Evolutionary conservation across 2,329 filamentous ascomycete genomes (phyloP), one percentile per base, ranked within the genome.

Genomic region (Boeremia lycopersici): DNA sequence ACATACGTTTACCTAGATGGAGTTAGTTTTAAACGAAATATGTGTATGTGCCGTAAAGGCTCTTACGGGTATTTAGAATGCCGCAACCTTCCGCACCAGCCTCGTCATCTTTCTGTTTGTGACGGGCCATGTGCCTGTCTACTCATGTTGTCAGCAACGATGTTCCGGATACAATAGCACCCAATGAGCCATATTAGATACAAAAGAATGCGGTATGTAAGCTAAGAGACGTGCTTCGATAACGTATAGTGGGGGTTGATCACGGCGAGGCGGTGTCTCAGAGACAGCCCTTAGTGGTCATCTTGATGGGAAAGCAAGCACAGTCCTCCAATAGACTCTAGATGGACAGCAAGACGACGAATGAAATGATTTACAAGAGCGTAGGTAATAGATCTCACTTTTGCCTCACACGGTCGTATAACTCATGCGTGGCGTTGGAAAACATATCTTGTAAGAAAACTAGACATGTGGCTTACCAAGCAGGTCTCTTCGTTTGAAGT

Each of bases 401-500:
- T 38, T 36, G 31, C 13, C 36, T 38, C 13, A 10, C 15, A 48
- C 12, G n/a, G 30, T 6, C 11, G 8, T 5, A 29, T 9, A 40
- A 4, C 40, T 35, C n/a, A 26, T 44, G 43, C 6, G 25, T 49
- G 30, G 23, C 28, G 12, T 23, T 11, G 8, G 11, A 40, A 39
- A 35, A 41, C 3, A 9, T n/a, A 36, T n/a, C 0, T 23, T 9
- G 17, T 6, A 9, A 31, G 11, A 4, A 29, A 33, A 51, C 36
- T 33, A 46, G 59, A 60, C 35, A 23, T 12, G 6, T 44, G 26
- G 52, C 78, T 72, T 74, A 83, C 84, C 81, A 52, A 86, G 71
- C 36, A 87, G 72, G 69, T 87, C 85, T 25, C 80, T 82, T 39
- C 85, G 78, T 63, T 84, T 84, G 69, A 87, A 87, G 64, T 86